Evolutionary conservation across 1,284 basidiomycete genomes (phyloP), one percentile per base, ranked within the genome.

Genomic region (Cutaneotrichosporon mucoides): DNA sequence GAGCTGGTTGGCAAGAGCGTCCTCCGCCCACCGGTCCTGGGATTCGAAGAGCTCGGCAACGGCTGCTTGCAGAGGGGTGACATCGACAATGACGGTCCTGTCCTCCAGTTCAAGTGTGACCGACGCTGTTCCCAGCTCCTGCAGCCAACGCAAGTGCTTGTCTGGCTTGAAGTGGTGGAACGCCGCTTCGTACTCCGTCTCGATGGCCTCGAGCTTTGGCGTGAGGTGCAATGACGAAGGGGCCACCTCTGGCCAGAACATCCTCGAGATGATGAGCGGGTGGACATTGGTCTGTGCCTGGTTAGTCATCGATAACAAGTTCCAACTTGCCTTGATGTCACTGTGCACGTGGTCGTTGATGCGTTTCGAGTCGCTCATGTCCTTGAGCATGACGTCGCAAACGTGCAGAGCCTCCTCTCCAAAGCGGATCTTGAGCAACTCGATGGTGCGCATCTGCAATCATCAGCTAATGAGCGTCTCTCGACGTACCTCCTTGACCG

Each of bases 301-400:
- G 44, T 62, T 24, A 64, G 66, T 45, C 13, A 6, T 6, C 1
- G 49, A 9, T 13, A 10, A 2, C 10, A 41, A 5, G 35, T 10
- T 6, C 7, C 24, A n/a, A 75, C 84, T 66, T 65, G 90, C 90
- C 50, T 80, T 60, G 53, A 83, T 82, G 68, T 88, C 85, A 0
- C 86, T 82, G 68, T 94, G 90, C 5, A 96, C 85, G 73, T 88
- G 87, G 35, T 85, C 84, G 73, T 97, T 89, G 54, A 88, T 89
- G 43, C 91, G 84, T 68, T 87, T 88, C 44, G 93, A 95, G 73
- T 96, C 92, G 6, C 90, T 88, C 85, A 97, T 89, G 75, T 97
- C 93, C 70, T 87, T 89, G 70, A 97, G 79, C 93, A 97, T 97
- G 60, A 97, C 92, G 73, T 97, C 93, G 80, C 92, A 95, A 1